A percentile compares a stretch with the other conserved stretches of the same genome.
These are phyloP conservation scores for Fragaria ananassa DNA, from an alignment of 306 rosid species.

Conservation along the genomic window DNA sequence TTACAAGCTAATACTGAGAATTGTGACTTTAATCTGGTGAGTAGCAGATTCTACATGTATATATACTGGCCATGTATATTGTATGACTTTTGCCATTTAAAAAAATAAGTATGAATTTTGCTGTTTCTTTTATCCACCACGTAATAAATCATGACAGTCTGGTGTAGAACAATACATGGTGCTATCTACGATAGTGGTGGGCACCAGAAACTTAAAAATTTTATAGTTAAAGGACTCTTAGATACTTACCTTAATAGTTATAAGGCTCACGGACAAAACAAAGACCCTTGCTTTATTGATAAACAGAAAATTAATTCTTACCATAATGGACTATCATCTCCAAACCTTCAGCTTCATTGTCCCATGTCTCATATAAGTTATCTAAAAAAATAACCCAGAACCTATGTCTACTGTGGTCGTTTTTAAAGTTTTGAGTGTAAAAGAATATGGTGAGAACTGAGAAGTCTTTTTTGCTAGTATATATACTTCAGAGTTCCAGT, in stretches of 20 bases:
- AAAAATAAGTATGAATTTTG: neutral
- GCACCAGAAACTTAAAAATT: neutral
- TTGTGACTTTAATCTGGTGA: constrained; percentile 62
- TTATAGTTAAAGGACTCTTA: neutral
- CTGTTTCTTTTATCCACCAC: neutral
- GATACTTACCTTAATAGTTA: neutral
- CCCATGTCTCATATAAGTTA: neutral
- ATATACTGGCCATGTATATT: neutral
- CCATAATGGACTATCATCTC: neutral
- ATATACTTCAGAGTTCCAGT: neutral
- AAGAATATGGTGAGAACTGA: neutral
- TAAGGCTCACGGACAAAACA: neutral
- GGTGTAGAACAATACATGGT: neutral
- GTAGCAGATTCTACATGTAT: constrained; percentile 14
- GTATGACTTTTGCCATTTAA: constrained; percentile 1
- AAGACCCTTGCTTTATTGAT: neutral
- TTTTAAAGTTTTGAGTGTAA: neutral
- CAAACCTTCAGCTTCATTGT: neutral
- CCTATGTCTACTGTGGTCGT: neutral
- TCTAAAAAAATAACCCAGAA: neutral
- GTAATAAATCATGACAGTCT: neutral
- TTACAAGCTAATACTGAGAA: constrained; percentile 46
- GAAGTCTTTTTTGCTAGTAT: neutral
- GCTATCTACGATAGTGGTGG: neutral
- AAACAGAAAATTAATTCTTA: neutral